Conservation (phyloP, 371 early-diverging fungal genomes). For the Mortierella polycephala region DNA sequence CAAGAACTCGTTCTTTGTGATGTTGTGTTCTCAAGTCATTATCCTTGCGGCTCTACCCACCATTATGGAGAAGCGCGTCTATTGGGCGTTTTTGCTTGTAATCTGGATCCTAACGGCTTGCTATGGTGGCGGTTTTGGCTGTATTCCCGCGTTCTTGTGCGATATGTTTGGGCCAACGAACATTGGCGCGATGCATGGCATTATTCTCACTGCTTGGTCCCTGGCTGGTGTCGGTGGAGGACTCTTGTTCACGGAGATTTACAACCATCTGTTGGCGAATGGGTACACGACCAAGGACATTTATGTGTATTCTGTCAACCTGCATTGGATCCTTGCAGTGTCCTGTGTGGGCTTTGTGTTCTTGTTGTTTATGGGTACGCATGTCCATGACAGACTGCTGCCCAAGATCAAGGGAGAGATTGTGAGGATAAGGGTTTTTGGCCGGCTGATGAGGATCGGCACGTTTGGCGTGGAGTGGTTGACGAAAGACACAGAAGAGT, state of each 20-base stretch:
- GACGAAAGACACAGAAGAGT: conserved; percentile 40
- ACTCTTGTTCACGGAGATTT: conserved; percentile 67
- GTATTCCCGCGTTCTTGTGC: conserved; percentile 75
- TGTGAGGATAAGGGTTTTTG: conserved; percentile 38
- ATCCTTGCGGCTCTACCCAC: conserved; percentile 61
- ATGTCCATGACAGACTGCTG: conserved; percentile 47
- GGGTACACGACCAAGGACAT: conserved; percentile 44
- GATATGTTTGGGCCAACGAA: conserved; percentile 78
- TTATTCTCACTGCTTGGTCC: conserved; percentile 72
- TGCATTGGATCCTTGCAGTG: conserved; percentile 53
- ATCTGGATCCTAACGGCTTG: conserved; percentile 62
- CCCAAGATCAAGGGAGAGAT: conserved; percentile 45
- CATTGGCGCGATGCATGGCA: conserved; percentile 70
- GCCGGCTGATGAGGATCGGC: conserved; percentile 34
- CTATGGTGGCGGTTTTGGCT: conserved; percentile 74
- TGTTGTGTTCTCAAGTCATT: conserved; percentile 59
- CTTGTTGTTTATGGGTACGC: conserved; percentile 41
- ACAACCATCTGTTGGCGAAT: conserved; percentile 52
- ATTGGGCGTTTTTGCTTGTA: conserved; percentile 61
- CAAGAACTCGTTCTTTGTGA: conserved; percentile 66
- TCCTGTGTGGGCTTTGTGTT: conserved; percentile 44
- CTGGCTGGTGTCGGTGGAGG: conserved; percentile 71
- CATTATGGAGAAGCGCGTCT: conserved; percentile 58
- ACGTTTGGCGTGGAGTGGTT: conserved; percentile 24
- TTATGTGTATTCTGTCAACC: conserved; percentile 33